Evolutionary conservation across 495 filamentous ascomycete genomes (phyloP).

Genomic region (Tirmania nivea): DNA sequence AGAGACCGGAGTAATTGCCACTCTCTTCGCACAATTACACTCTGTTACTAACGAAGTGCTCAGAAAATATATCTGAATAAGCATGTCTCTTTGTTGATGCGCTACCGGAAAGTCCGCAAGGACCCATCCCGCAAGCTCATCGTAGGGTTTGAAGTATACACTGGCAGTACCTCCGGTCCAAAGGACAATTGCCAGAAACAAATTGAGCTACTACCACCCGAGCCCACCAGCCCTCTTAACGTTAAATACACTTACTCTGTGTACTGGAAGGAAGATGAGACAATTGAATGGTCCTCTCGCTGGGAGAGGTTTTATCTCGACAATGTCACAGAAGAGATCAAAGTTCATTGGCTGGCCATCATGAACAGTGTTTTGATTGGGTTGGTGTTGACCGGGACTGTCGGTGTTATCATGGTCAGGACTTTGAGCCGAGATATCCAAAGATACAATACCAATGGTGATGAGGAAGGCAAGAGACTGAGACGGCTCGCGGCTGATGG

Average conservation of each 20-base stretch:
- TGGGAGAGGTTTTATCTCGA: constrained; percentile 81
- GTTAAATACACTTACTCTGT: constrained; percentile 87
- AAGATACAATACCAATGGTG: constrained; percentile 37
- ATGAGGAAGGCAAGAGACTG: constrained; percentile 43
- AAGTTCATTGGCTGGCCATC: constrained; percentile 83
- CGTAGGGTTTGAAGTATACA: constrained; percentile 78
- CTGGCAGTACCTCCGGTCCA: constrained; percentile 37
- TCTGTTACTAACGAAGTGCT: background rate
- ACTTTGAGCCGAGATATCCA: constrained; percentile 70
- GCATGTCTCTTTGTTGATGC: constrained; percentile 71
- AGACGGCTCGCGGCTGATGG: constrained; percentile 27
- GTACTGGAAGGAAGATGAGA: constrained; percentile 70
- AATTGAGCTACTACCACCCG: constrained; percentile 33
- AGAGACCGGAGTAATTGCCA: constrained; percentile 2
- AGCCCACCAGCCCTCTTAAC: constrained; percentile 45
- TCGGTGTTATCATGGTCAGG: constrained; percentile 65
- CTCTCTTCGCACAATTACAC: background rate
- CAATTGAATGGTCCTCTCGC: constrained; percentile 63
- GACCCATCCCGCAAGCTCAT: constrained; percentile 58
- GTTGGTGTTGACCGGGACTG: constrained; percentile 56
- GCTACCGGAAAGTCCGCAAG: constrained; percentile 48
- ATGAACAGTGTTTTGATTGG: constrained; percentile 78
- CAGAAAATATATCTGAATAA: constrained; percentile 51
- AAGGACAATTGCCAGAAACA: constrained; percentile 32
- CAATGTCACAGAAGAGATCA: constrained; percentile 65